A percentile compares a stretch with the other conserved stretches of the same genome.
Conservation (phyloP, 108 stramenopile genomes). For the Skeletonema tropicum region DNA sequence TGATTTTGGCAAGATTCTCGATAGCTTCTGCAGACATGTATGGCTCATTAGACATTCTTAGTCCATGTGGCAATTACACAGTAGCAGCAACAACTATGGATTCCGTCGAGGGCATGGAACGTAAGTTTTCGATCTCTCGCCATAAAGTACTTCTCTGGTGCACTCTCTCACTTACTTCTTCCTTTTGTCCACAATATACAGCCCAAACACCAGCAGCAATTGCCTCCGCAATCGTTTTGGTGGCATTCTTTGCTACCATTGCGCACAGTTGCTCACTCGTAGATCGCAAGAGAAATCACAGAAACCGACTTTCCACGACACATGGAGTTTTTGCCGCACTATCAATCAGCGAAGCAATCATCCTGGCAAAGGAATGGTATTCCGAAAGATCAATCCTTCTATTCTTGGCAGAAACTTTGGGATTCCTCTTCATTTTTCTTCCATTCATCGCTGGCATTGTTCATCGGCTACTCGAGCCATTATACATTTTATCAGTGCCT, state of each 20-base stretch:
- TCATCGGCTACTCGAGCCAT: background rate
- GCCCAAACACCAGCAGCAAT: background rate
- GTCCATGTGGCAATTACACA: background rate
- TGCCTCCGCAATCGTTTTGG: background rate
- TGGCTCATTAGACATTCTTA: background rate
- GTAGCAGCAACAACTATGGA: background rate
- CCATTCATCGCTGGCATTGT: constrained; percentile 4
- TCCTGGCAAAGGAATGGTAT: background rate
- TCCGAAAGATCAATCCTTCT: background rate
- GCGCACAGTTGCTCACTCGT: background rate
- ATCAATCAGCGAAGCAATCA: background rate
- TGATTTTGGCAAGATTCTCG: background rate
- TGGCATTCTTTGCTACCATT: background rate
- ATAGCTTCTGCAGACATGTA: background rate
- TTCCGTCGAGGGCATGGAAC: background rate
- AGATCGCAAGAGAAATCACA: background rate
- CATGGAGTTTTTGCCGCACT: background rate
- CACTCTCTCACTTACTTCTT: background rate
- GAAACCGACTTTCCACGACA: background rate
- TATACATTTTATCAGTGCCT: background rate
- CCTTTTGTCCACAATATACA: background rate
- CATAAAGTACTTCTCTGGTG: background rate
- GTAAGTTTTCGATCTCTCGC: background rate
- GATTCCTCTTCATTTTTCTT: constrained; percentile 11
- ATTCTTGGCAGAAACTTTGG: background rate